These are phyloP conservation scores for Talaromyces amestolkiae DNA, from an alignment of 2,329 filamentous ascomycete genomes.

Conservation along the genomic window DNA sequence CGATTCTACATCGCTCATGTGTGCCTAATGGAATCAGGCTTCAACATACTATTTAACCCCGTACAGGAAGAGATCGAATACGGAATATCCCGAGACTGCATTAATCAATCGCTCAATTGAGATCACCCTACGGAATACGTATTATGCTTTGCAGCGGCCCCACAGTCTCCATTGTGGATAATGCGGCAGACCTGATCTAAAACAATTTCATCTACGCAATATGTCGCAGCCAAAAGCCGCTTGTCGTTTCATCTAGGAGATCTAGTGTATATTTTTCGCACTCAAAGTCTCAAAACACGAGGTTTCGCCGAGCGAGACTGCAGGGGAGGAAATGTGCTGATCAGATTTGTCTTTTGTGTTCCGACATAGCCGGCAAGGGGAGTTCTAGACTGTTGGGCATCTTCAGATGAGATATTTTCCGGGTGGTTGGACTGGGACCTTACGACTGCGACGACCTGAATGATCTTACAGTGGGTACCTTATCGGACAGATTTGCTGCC, in stretches of 20 bases:
- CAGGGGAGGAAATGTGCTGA: not conserved
- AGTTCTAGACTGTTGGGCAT: not conserved
- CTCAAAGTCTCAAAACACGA: not conserved
- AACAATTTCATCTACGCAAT: not conserved
- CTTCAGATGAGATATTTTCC: not conserved
- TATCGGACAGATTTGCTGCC: not conserved
- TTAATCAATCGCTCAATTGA: not conserved
- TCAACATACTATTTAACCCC: not conserved
- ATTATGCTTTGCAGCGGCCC: slow-evolving; percentile 2
- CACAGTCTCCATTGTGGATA: slow-evolving; percentile 4
- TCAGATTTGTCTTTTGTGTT: not conserved
- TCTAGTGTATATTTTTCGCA: not conserved
- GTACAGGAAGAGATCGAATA: not conserved
- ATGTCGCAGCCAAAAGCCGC: slow-evolving; percentile 1
- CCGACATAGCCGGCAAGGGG: not conserved
- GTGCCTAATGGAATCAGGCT: not conserved
- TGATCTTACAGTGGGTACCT: not conserved
- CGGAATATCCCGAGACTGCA: not conserved
- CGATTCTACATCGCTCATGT: too few relatives aligned
- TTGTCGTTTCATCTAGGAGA: slow-evolving; percentile 6
- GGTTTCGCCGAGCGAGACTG: not conserved
- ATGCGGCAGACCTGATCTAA: not conserved
- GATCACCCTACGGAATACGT: not conserved
- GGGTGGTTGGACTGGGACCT: not conserved
- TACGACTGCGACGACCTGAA: not conserved